Percentiles rank a stretch among this genome's conserved stretches.
Conservation (phyloP, 2,329 filamentous ascomycete species). For the Fusarium sp. region DNA sequence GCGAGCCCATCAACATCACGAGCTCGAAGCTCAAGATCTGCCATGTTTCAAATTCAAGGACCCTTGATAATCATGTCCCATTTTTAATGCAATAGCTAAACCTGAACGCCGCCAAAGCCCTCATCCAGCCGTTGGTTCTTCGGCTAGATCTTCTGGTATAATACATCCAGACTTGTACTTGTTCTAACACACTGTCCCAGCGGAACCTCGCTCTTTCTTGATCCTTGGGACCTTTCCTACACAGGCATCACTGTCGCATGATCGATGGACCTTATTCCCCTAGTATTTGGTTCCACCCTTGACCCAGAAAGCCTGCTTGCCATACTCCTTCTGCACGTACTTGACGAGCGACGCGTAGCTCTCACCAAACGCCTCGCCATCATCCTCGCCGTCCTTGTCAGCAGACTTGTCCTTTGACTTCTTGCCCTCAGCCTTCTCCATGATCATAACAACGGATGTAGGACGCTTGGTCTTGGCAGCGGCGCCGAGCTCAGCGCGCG, state of each 20-base stretch:
- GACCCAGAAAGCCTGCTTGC: conserved; percentile 67
- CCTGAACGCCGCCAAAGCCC: conserved; percentile 55
- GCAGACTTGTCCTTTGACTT: conserved; percentile 61
- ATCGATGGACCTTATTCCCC: background rate
- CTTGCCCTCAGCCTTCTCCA: conserved; percentile 65
- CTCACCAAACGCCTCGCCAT: conserved; percentile 71
- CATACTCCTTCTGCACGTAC: conserved; percentile 74
- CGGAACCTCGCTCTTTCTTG: conserved; percentile 8
- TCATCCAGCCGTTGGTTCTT: conserved; percentile 47
- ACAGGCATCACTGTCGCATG: background rate
- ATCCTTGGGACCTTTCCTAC: background rate
- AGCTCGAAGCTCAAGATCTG: conserved; percentile 13
- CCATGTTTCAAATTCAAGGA: conserved; percentile 29
- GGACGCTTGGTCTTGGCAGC: conserved; percentile 96
- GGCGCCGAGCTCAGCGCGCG: conserved; percentile 91
- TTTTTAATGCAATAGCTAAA: conserved; percentile 50
- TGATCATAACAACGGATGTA: conserved; percentile 94
- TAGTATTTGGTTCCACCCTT: conserved; percentile 53
- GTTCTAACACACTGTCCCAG: conserved; percentile 35
- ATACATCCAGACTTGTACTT: conserved; percentile 53
- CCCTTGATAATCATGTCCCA: conserved; percentile 45
- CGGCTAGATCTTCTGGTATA: conserved; percentile 52
- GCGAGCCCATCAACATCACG: conserved; percentile 1
- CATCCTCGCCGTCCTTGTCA: conserved; percentile 60
- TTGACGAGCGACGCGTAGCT: conserved; percentile 74